Base-by-base conservation (phyloP, 805 yeast genomes). In the Nematodospora valgi region DNA sequence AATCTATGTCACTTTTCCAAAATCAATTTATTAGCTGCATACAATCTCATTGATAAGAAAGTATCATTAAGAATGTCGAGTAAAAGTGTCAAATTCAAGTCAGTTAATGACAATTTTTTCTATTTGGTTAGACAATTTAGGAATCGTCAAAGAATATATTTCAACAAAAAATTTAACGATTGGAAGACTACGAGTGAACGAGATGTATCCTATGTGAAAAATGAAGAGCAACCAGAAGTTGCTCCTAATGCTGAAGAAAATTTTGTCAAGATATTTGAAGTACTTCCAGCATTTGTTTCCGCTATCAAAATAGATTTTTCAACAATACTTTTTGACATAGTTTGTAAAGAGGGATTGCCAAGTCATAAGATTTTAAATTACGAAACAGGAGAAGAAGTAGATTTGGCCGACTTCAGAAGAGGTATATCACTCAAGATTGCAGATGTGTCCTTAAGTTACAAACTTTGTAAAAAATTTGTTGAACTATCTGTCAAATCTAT, bases 261-360 rank as follows among this genome's bases (percentile, higher is more conserved):
- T 12, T 45, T 40, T 24, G 24, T 59, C 5, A 57, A 62, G n/a
- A 28, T 67, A 11, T 64, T 64, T 27, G 45, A 51, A 23, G 3
- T 62, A 0, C 36, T 66, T 3, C 72, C 73, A 0, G 32, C 45
- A 0, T 36, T 51, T 12, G 25, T 68, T 6, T 41, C 50, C 5
- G 42, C 56, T 4, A 36, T 66, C 19, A 55, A 52, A 38, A 24
- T 62, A 12, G 48, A 48, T n/a, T 42, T 60, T 6, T 34, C 54
- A 3, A 41, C 48, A 21, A 23, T 64, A 11, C 62, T 58, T 41
- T 51, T 59, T 2, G 62, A 62, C 29, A 51, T 68, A 4, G 51
- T 62, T 10, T 66, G 72, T 41, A 64, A 64, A 34, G 72, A 67
- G 35, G 59, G 59, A 6, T 47, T 68, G 12, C 73, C 73, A 0